Percentiles rank a stretch among this genome's conserved stretches.
Evolutionary conservation across 768 basidiomycete species (phyloP).

Genomic region (Boletus sp.): DNA sequence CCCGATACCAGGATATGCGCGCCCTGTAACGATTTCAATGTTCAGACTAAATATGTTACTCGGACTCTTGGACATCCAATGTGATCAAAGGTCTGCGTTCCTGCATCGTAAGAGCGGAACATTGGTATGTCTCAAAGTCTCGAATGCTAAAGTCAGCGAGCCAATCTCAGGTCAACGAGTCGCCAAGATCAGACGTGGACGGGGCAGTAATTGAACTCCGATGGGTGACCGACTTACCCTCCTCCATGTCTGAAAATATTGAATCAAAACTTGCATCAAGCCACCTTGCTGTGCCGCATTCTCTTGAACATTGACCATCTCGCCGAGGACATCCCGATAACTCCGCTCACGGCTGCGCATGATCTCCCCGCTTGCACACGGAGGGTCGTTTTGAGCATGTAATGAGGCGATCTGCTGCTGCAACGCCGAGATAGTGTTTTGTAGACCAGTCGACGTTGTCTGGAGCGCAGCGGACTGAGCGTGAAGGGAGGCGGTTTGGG

Average conservation of each 20-base stretch:
- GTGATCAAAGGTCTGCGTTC: background rate
- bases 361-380: constrained; percentile 33
- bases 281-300: too few relatives aligned
- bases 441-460: constrained; percentile 26
- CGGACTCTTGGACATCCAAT: background rate
- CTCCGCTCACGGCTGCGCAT: constrained; percentile 57
- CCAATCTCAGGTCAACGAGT: too few relatives aligned
- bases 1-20: background rate
- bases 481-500: constrained; percentile 33
- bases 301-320: constrained; percentile 48
- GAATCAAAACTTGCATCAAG: too few relatives aligned
- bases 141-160: too few relatives aligned
- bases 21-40: background rate
- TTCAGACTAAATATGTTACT: background rate
- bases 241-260: too few relatives aligned
- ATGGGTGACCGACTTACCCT: too few relatives aligned
- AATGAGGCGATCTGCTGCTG: constrained; percentile 23
- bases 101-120: background rate
- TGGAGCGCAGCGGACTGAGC: constrained; percentile 33
- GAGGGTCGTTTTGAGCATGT: constrained; percentile 29
- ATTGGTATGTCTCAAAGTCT: background rate
- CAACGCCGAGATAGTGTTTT: constrained; percentile 22
- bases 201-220: too few relatives aligned
- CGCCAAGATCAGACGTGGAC: too few relatives aligned
- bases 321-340: constrained; percentile 65